These are phyloP conservation scores for Aureobasidium sp. DNA, from an alignment of 2,329 filamentous ascomycete species.

Conservation along the genomic window DNA sequence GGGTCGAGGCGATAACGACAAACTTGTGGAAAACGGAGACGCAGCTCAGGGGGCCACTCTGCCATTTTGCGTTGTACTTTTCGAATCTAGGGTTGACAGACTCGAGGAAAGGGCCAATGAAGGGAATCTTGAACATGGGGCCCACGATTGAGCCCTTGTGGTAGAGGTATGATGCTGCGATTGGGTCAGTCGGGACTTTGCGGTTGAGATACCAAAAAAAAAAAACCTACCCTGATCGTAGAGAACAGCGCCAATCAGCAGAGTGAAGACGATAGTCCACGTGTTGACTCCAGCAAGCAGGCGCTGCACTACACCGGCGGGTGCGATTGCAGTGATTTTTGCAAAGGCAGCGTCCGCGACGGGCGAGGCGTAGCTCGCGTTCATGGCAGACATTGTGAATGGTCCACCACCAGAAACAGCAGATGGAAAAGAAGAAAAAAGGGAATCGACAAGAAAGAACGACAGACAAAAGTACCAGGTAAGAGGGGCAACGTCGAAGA, in stretches of 20 bases:
- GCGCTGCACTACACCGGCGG: constrained; percentile 46
- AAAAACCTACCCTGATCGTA: constrained; percentile 80
- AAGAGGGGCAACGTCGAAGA: not conserved
- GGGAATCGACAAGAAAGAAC: not conserved
- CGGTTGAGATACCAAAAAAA: too few species aligned
- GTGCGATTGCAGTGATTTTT: constrained; percentile 41
- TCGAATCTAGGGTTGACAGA: constrained; percentile 88
- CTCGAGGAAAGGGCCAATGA: constrained; percentile 85
- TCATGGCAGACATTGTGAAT: constrained; percentile 32
- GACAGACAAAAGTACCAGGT: not conserved
- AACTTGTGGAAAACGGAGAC: constrained; percentile 99
- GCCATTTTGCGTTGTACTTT: constrained; percentile 88
- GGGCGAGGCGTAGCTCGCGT: constrained; percentile 64
- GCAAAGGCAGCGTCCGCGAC: constrained; percentile 56
- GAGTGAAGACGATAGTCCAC: constrained; percentile 62
- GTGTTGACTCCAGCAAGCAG: constrained; percentile 53
- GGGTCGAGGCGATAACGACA: constrained; percentile 90
- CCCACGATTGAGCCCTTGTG: constrained; percentile 42
- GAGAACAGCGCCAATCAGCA: constrained; percentile 63
- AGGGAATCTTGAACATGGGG: constrained; percentile 42
- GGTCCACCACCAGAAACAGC: not conserved
- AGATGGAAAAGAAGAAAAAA: not conserved
- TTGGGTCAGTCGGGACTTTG: constrained; percentile 18
- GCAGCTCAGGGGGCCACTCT: constrained; percentile 84
- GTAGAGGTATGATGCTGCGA: constrained; percentile 41